Conservation (phyloP, 1,284 basidiomycete species). For the Heterobasidion occidentale region DNA sequence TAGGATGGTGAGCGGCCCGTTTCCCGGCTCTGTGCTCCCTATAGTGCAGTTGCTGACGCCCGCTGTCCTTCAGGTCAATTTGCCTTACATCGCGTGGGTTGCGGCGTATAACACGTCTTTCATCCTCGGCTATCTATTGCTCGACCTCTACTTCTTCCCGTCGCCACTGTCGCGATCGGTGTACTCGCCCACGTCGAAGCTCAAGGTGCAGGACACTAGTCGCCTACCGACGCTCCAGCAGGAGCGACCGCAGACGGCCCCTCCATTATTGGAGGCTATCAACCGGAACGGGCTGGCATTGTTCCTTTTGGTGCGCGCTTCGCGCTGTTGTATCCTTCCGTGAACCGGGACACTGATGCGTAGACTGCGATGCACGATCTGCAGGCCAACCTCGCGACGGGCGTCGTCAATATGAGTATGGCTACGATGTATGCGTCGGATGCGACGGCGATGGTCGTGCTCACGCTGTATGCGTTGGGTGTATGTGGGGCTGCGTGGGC, state of each 20-base stretch:
- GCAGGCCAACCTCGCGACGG: constrained; percentile 85
- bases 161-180: constrained; percentile 26
- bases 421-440: constrained; percentile 76
- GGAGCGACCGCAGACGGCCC: constrained; percentile 23
- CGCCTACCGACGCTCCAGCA: constrained; percentile 2
- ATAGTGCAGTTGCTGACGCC: neutral
- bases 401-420: constrained; percentile 76
- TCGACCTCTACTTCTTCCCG: constrained; percentile 69
- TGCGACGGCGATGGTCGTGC: constrained; percentile 50
- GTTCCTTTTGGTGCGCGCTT: constrained; percentile 70
- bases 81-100: constrained; percentile 87
- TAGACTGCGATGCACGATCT: neutral
- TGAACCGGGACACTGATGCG: neutral
- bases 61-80: constrained; percentile 57
- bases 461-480: constrained; percentile 55
- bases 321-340: neutral
- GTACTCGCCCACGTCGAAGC: constrained; percentile 30
- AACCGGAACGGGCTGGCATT: constrained; percentile 77
- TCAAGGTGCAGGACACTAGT: constrained; percentile 23
- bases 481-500: constrained; percentile 59
- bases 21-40: too few species aligned
- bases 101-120: constrained; percentile 87
- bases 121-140: constrained; percentile 71
- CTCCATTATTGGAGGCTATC: constrained; percentile 69
- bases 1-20: constrained; percentile 50